Conservation (phyloP, 768 basidiomycete species). For the Phlebiopsis flavidoalba region DNA sequence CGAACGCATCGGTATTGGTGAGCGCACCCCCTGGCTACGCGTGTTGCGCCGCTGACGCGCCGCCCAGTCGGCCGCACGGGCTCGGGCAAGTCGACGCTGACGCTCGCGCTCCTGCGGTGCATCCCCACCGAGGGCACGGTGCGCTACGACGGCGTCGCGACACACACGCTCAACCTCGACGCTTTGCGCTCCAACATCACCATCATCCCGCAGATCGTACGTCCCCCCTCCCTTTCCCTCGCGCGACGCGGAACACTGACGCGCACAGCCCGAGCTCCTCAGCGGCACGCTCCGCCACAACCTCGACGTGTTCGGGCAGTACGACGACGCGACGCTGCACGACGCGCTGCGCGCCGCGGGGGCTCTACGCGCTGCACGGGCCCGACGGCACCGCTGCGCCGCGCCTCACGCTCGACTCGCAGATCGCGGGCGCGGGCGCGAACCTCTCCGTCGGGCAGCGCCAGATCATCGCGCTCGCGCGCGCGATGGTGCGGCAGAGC, state of each 20-base stretch:
- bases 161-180: conserved; percentile 38
- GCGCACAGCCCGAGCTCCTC: conserved; percentile 39
- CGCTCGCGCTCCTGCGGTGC: conserved; percentile 44
- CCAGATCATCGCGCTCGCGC: conserved; percentile 24
- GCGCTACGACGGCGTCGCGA: conserved; percentile 38
- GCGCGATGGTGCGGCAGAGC: conserved; percentile 49
- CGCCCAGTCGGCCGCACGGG: conserved; percentile 37
- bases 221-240: conserved; percentile 17
- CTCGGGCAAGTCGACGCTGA: conserved; percentile 33
- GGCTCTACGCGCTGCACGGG: conserved; percentile 26
- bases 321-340: not conserved
- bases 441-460: not conserved
- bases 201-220: conserved; percentile 32
- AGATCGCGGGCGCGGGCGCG: conserved; percentile 23
- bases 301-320: conserved; percentile 49
- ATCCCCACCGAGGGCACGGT: conserved; percentile 46
- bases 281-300: conserved; percentile 52
- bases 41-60: not conserved
- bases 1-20: not conserved
- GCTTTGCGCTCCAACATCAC: conserved; percentile 29
- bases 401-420: conserved; percentile 37
- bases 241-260: not conserved
- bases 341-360: not conserved
- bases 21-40: conserved; percentile 7
- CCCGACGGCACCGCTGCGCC: conserved; percentile 27